Evolutionary conservation across 257 asterid genomes (phyloP).

Genomic region (Solanum rostratum): DNA sequence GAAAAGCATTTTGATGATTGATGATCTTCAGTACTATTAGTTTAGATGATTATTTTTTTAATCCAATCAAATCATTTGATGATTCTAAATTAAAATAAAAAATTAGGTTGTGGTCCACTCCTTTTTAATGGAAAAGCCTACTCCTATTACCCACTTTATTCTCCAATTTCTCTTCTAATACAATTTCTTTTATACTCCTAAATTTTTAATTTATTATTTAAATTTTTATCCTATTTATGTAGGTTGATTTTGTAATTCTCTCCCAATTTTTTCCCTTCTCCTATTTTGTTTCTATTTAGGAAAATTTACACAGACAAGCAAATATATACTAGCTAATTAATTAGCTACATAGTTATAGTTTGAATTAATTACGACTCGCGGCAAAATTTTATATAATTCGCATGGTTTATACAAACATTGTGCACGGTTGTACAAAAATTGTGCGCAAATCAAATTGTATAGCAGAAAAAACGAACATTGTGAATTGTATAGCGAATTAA

Average conservation of each 20-base stretch:
- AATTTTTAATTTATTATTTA: background rate
- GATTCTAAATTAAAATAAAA: background rate
- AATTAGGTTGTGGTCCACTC: background rate
- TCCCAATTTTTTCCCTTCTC: background rate
- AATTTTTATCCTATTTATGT: background rate
- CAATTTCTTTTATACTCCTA: background rate
- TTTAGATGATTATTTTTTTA: background rate
- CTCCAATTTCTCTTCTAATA: background rate
- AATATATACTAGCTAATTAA: too few relatives aligned
- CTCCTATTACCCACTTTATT: background rate
- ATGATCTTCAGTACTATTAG: background rate
- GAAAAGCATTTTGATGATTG: background rate
- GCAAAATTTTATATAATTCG: too few relatives aligned
- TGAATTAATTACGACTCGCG: too few relatives aligned
- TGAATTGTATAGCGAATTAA: too few relatives aligned
- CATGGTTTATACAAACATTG: too few relatives aligned
- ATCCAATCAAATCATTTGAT: background rate
- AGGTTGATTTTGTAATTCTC: background rate
- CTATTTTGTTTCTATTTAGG: background rate
- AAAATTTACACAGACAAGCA: too few relatives aligned
- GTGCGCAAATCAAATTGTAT: too few relatives aligned
- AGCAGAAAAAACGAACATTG: too few relatives aligned
- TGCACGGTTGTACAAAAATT: too few relatives aligned
- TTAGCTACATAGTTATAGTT: too few relatives aligned
- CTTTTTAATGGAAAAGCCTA: background rate